These are phyloP conservation scores for Simmondsia chinensis DNA, from an alignment of 148 eudicot genomes.

Conservation along the genomic window DNA sequence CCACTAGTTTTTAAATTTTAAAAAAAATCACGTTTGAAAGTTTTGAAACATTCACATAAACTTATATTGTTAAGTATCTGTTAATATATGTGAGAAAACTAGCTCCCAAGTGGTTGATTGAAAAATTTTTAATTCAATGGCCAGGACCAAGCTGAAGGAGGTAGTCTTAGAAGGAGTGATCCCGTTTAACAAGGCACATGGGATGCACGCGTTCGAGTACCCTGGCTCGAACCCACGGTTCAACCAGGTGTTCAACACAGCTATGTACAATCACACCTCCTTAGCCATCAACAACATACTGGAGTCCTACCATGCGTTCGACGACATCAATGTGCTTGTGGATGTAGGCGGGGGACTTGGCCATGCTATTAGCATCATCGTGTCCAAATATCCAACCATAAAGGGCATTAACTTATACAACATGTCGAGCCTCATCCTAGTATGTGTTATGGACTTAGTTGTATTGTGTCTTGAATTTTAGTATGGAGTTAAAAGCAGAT, in stretches of 20 bases:
- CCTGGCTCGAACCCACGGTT: constrained; percentile 7
- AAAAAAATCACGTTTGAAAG: too few relatives aligned
- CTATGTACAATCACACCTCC: constrained; percentile 17
- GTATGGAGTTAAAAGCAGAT: background rate
- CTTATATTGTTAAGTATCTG: too few relatives aligned
- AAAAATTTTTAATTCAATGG: too few relatives aligned
- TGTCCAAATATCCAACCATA: constrained; percentile 13
- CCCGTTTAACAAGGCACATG: constrained; percentile 22
- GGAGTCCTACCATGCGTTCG: constrained; percentile 19
- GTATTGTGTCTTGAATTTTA: background rate
- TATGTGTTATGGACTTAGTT: background rate
- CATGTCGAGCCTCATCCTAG: constrained; percentile 15
- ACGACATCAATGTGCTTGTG: constrained; percentile 10
- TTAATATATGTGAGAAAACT: too few relatives aligned
- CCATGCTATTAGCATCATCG: constrained; percentile 10
- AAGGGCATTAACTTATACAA: constrained; percentile 21
- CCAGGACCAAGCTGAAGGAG: constrained; percentile 17
- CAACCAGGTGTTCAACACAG: constrained; percentile 23
- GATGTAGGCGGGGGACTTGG: constrained; percentile 36
- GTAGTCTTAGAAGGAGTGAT: constrained; percentile 22
- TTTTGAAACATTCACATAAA: too few relatives aligned
- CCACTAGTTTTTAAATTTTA: too few relatives aligned
- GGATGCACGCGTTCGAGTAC: constrained; percentile 27
- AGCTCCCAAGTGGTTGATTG: too few relatives aligned
- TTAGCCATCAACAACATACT: constrained; percentile 13